Evolutionary conservation across 148 eudicot genomes (phyloP).

Genomic region (Heliamphora exappendiculata): DNA sequence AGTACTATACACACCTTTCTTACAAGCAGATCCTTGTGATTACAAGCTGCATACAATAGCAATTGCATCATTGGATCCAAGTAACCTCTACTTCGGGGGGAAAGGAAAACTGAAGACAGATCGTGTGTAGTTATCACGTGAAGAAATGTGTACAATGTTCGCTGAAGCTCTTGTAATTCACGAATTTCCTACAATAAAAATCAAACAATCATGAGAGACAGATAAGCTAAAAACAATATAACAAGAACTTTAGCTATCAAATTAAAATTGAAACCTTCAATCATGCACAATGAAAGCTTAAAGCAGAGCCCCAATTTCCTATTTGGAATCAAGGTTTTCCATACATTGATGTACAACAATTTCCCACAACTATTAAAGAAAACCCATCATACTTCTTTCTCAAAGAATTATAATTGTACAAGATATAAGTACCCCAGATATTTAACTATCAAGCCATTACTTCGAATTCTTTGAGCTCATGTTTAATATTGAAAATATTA

Average conservation of each 20-base stretch:
- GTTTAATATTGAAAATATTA: background rate
- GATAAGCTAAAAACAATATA: background rate
- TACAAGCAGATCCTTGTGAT: constrained; percentile 69
- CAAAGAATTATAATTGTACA: background rate
- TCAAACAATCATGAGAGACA: constrained; percentile 9
- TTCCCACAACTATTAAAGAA: background rate
- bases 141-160: constrained; percentile 71
- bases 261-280: background rate
- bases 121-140: constrained; percentile 85
- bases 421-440: background rate
- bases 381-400: background rate
- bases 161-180: constrained; percentile 83
- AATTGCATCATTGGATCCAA: constrained; percentile 69
- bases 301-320: background rate
- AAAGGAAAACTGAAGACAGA: constrained; percentile 74
- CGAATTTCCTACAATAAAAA: constrained; percentile 68
- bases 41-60: constrained; percentile 58
- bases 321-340: background rate
- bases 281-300: background rate
- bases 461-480: background rate
- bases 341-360: too few species aligned
- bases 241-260: background rate
- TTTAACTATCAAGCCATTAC: background rate
- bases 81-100: constrained; percentile 51
- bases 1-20: constrained; percentile 56